Evolutionary conservation across 129 eudicot species (phyloP), one percentile per base, ranked within the genome.

Genomic region (Calendula officinalis): DNA sequence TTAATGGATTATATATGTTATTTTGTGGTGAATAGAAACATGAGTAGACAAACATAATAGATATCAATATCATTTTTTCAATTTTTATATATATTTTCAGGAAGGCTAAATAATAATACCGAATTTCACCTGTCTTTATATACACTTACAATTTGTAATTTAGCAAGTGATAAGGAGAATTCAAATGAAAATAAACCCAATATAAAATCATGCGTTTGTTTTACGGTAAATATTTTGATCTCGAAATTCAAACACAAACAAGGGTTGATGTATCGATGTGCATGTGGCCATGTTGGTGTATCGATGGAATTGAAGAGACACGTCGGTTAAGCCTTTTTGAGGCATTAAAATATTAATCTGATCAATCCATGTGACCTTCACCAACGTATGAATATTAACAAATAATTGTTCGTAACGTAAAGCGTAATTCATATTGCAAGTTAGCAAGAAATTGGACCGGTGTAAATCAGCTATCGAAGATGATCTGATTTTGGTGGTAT

Each of bases 231-330:
- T 39, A 62, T 60, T 70, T 70, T 0, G 53, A 70, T 70, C 75
- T 50, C 61, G 61, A 42, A 60, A 38, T 48, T 36, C 68, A 60
- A 70, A 40, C 68, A 60, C 44, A 60, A 70, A 70, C 14, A 51
- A 37, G 75, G 75, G 68, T 60, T 70, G 68, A 60, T 60, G 68
- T 38, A 70, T 70, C 68, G 45, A 70, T 70, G 62, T 70, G 75
- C 75, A 70, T 60, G 75, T 70, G 75, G 68, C 54, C 68, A 70
- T 70, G 75, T 49, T 70, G 45, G 68, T 60, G 61, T 43, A 70
- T 70, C 68, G 68, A 60, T 70, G 68, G 68, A 70, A 60, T 52
- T 56, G 41, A 70, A 60, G 69, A 60, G 58, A 70, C 68, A 70
- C 68, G 75, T 70, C 68, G 59, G 27, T 53, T 60, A 42, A 70